phyloP scores from a whole-genome alignment of 768 basidiomycete genomes.

The Psilocybe cubensis region DNA sequence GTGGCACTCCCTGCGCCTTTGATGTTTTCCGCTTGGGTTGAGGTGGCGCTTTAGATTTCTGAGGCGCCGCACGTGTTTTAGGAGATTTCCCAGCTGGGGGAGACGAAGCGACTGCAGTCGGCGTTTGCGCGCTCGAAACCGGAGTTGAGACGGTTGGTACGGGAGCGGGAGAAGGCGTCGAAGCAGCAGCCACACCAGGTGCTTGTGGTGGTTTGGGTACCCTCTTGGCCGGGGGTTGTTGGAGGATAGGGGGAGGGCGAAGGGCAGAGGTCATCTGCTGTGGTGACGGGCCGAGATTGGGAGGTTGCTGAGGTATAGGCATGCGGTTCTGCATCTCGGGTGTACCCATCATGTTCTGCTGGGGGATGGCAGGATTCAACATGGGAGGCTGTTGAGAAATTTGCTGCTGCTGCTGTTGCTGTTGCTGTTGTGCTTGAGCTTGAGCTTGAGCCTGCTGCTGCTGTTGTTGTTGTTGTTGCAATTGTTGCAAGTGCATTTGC shows the following conservation, averaged over 20 bases:
- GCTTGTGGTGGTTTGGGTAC: conserved; percentile 5
- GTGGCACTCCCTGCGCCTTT: conserved; percentile 29
- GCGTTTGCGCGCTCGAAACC: conserved; percentile 51
- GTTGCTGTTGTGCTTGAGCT: conserved; percentile 8
- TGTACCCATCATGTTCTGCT: conserved; percentile 11
- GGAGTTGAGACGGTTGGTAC: conserved; percentile 45
- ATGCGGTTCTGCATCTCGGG: conserved; percentile 19
- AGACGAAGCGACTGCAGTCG: conserved; percentile 55
- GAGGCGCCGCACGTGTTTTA: conserved; percentile 50
- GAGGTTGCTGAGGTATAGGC: conserved; percentile 22
- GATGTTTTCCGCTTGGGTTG: conserved; percentile 35
- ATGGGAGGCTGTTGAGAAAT: conserved; percentile 16
- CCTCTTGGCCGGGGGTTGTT: conserved; percentile 24
- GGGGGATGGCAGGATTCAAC: conserved; percentile 11
- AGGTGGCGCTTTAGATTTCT: conserved; percentile 47
- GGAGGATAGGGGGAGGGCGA: conserved; percentile 22
- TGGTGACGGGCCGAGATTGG: conserved; percentile 22
- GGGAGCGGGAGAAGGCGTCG: conserved; percentile 25
- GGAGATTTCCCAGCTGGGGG: conserved; percentile 76
- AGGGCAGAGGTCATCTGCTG: conserved; percentile 21
- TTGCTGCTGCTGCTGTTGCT: conserved; percentile 23
- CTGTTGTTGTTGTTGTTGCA: background rate
- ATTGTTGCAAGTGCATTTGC: conserved; percentile 11
- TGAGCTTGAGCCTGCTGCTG: too few species aligned
- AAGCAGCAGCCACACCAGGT: conserved; percentile 14